These are phyloP conservation scores for Puccinia horiana DNA, from an alignment of 1,284 basidiomycete genomes.

Conservation along the genomic window DNA sequence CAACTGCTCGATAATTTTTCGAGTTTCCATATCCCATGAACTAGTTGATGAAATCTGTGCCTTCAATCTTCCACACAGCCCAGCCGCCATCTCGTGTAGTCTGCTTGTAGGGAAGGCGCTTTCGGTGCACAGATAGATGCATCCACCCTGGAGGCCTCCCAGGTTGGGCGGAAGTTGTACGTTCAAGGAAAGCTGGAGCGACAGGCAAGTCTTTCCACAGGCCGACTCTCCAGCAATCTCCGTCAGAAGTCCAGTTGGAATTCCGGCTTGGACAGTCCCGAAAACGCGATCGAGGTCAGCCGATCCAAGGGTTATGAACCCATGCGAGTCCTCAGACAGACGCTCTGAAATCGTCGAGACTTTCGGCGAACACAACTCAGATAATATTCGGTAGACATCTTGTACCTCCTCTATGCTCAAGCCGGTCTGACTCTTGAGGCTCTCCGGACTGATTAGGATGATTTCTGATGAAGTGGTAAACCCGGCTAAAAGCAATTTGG, in stretches of 20 bases:
- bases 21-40: neutral
- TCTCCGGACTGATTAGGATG: constrained; percentile 56
- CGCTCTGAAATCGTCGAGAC: constrained; percentile 2
- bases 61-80: constrained; percentile 56
- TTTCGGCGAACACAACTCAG: constrained; percentile 21
- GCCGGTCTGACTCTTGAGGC: constrained; percentile 56
- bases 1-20: neutral
- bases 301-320: constrained; percentile 53
- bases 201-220: constrained; percentile 82
- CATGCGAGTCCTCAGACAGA: constrained; percentile 50
- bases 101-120: constrained; percentile 71
- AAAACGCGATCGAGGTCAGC: constrained; percentile 51
- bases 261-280: constrained; percentile 66
- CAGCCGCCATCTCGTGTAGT: constrained; percentile 63
- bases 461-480: constrained; percentile 57
- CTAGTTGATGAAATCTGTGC: neutral
- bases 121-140: constrained; percentile 75
- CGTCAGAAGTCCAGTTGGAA: constrained; percentile 74
- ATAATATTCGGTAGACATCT: constrained; percentile 23
- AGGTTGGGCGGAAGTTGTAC: constrained; percentile 68
- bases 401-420: constrained; percentile 50
- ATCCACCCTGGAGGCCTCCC: constrained; percentile 66
- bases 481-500: constrained; percentile 52
- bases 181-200: constrained; percentile 72
- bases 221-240: constrained; percentile 88